phyloP scores from a whole-genome alignment of 2,329 filamentous ascomycete genomes.

The Blumeria graminis region DNA sequence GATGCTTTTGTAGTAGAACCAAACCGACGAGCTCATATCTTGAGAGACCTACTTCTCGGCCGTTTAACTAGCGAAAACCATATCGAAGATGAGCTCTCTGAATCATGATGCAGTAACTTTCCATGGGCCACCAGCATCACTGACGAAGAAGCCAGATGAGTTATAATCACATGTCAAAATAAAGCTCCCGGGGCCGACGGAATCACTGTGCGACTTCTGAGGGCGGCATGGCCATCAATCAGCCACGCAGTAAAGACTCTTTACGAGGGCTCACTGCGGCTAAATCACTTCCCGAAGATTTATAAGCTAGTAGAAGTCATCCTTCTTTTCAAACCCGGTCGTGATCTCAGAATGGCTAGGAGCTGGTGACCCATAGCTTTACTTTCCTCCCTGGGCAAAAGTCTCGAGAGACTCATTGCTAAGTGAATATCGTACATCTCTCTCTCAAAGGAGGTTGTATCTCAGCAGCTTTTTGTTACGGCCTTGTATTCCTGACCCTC shows the following conservation, averaged over 20 bases:
- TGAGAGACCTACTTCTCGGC: background rate
- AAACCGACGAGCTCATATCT: conserved; percentile 6
- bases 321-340: background rate
- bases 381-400: background rate
- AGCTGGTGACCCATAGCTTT: background rate
- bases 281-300: background rate
- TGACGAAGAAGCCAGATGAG: no score
- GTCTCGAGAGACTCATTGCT: background rate
- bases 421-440: background rate
- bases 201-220: no score
- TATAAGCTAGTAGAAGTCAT: background rate
- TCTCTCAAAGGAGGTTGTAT: background rate
- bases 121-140: no score
- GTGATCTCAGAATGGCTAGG: background rate
- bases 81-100: background rate
- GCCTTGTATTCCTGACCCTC: no score
- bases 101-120: no score
- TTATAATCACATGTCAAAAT: no score
- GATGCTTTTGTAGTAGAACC: no score
- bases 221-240: no score
- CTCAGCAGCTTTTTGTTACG: no score
- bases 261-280: no score
- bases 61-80: background rate
- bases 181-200: no score
- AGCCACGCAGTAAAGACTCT: no score